Evolutionary conservation across 2,329 filamentous ascomycete genomes (phyloP).

Genomic region (Penicillium griseofulvum): DNA sequence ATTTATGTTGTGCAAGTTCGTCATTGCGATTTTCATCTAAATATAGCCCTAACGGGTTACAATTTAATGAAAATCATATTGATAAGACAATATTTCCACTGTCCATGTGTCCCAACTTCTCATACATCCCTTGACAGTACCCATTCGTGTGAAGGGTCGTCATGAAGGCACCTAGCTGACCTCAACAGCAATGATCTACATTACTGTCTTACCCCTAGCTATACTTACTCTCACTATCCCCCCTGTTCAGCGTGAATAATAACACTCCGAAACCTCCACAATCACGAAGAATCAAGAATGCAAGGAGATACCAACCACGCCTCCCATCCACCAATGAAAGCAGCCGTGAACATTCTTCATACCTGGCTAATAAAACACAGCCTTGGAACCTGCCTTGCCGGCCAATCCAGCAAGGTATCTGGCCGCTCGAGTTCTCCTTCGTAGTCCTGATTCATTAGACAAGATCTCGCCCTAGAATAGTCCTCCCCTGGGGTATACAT

Average conservation of each 20-base stretch:
- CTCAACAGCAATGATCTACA: constrained; percentile 1
- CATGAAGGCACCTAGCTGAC: not conserved
- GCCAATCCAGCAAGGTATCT: constrained; percentile 16
- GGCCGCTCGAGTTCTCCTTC: constrained; percentile 6
- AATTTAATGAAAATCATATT: not conserved
- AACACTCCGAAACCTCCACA: constrained; percentile 11
- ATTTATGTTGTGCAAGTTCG: no score
- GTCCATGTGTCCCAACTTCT: not conserved
- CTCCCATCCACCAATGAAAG: constrained; percentile 12
- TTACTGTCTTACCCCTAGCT: not conserved
- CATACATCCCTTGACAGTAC: constrained; percentile 3
- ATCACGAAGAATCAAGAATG: constrained; percentile 20
- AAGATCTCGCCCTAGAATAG: not conserved
- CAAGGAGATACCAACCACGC: constrained; percentile 19
- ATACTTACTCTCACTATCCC: not conserved
- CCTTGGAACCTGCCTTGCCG: not conserved
- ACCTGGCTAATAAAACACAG: constrained; percentile 4
- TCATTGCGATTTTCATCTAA: not conserved
- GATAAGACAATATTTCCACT: no score
- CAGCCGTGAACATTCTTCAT: constrained; percentile 5
- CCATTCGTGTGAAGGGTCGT: not conserved
- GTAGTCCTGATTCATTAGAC: constrained; percentile 4
- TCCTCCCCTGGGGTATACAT: constrained; percentile 9
- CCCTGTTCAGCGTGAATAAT: constrained; percentile 13
- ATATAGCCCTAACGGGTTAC: not conserved